Conservation (phyloP, 164 flowering plant genomes). For the Warburgia ugandensis region DNA sequence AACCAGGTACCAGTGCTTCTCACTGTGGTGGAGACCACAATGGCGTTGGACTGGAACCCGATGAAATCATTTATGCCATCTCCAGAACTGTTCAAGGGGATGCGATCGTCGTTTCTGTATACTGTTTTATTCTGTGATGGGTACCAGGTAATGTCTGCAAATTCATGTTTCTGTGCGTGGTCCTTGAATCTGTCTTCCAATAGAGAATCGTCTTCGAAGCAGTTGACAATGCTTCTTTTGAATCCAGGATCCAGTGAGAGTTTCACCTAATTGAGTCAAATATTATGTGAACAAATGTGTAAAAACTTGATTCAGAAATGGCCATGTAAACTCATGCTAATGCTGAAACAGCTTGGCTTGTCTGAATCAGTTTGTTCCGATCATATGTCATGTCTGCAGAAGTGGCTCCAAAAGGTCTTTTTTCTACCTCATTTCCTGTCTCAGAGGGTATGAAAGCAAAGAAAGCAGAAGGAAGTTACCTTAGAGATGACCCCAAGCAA, state of each 20-base stretch:
- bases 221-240: slow-evolving; percentile 67
- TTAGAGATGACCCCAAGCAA: slow-evolving; percentile 71
- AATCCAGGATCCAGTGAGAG: slow-evolving; percentile 55
- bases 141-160: slow-evolving; percentile 85
- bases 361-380: too few species aligned
- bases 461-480: slow-evolving; percentile 30
- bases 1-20: slow-evolving; percentile 49
- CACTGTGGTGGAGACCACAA: slow-evolving; percentile 31
- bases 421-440: too few species aligned
- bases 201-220: slow-evolving; percentile 44
- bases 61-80: slow-evolving; percentile 69
- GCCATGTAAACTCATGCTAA: too few species aligned
- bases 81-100: slow-evolving; percentile 45
- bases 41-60: slow-evolving; percentile 59
- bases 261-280: slow-evolving; percentile 39
- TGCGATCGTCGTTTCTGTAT: slow-evolving; percentile 69
- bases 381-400: too few species aligned
- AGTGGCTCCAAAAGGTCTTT: too few species aligned
- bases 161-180: slow-evolving; percentile 57
- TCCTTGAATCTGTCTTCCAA: slow-evolving; percentile 51
- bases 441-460: too few species aligned
- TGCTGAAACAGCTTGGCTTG: too few species aligned
- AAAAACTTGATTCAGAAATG: neutral
- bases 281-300: neutral
- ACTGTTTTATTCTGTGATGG: slow-evolving; percentile 65